Conservation (phyloP, 768 basidiomycete species). For the Lactarius akahatsu region DNA sequence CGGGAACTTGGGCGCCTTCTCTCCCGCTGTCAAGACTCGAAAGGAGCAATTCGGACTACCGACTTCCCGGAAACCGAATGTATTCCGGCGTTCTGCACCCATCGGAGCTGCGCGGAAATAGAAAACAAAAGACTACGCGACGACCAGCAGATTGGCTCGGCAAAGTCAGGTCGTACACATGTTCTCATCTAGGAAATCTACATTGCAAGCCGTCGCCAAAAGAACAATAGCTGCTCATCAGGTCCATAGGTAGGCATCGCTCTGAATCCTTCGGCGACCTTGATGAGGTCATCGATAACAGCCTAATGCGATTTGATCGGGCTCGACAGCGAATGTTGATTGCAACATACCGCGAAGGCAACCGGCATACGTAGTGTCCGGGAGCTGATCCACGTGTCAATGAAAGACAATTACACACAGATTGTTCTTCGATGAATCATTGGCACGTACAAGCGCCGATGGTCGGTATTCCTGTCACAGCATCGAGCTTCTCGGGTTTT, state of each 20-base stretch:
- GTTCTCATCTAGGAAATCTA: not conserved
- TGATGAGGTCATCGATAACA: not conserved
- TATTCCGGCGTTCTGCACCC: not conserved
- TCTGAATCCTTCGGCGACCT: not conserved
- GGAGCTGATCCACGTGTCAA: not conserved
- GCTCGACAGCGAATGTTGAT: not conserved
- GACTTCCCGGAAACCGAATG: not conserved
- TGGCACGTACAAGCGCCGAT: not conserved
- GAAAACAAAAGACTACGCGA: not conserved
- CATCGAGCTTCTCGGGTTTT: not conserved
- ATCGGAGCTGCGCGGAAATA: not conserved
- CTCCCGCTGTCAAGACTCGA: not conserved
- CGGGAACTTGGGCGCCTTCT: no score
- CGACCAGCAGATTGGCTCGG: not conserved
- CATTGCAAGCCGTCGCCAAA: not conserved
- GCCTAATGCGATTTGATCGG: not conserved
- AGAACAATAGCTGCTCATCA: not conserved
- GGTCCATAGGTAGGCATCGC: not conserved
- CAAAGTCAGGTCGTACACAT: not conserved
- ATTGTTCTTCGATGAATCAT: not conserved
- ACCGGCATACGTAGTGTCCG: not conserved
- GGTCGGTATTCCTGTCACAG: not conserved
- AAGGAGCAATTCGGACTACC: not conserved
- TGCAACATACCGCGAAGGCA: not conserved
- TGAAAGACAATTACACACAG: not conserved